Evolutionary conservation across 805 yeast species (phyloP).

Genomic region (Metschnikowia peoriensis): DNA sequence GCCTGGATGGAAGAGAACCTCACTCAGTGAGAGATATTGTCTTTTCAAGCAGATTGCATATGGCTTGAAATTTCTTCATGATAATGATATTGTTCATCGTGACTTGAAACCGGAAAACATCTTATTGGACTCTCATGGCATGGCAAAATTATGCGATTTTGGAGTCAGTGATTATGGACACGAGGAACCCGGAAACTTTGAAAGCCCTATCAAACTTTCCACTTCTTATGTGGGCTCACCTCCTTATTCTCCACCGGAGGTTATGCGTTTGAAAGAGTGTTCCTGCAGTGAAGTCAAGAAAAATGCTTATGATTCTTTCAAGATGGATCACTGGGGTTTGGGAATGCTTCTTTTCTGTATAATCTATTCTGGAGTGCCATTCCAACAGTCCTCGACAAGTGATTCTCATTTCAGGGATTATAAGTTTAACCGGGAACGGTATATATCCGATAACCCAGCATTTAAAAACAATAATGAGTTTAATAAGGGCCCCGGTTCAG

Average conservation of each 20-base stretch:
- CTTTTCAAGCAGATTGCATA: conserved; percentile 64
- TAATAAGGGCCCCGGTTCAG: conserved; percentile 64
- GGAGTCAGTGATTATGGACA: conserved; percentile 72
- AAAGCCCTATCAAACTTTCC: conserved; percentile 38
- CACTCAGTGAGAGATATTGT: conserved; percentile 56
- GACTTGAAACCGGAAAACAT: conserved; percentile 78
- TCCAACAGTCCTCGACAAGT: conserved; percentile 49
- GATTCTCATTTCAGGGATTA: conserved; percentile 56
- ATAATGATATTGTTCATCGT: conserved; percentile 64
- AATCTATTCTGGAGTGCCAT: conserved; percentile 59
- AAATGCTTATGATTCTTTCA: conserved; percentile 59
- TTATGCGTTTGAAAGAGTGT: conserved; percentile 47
- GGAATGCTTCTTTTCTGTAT: conserved; percentile 67
- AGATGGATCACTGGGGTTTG: conserved; percentile 70
- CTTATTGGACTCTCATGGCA: conserved; percentile 55
- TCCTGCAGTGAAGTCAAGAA: conserved; percentile 31
- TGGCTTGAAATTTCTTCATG: conserved; percentile 63
- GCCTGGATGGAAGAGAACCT: conserved; percentile 58
- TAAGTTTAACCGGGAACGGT: conserved; percentile 45
- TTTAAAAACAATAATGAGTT: conserved; percentile 48
- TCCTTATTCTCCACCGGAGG: conserved; percentile 80
- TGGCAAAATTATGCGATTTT: conserved; percentile 70
- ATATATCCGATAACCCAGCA: conserved; percentile 39
- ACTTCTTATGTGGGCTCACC: conserved; percentile 71
- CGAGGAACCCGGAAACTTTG: conserved; percentile 48